A percentile compares a stretch with the other conserved stretches of the same genome.
Evolutionary conservation across 2,329 filamentous ascomycete genomes (phyloP).

Genomic region (Thelonectria discophora): DNA sequence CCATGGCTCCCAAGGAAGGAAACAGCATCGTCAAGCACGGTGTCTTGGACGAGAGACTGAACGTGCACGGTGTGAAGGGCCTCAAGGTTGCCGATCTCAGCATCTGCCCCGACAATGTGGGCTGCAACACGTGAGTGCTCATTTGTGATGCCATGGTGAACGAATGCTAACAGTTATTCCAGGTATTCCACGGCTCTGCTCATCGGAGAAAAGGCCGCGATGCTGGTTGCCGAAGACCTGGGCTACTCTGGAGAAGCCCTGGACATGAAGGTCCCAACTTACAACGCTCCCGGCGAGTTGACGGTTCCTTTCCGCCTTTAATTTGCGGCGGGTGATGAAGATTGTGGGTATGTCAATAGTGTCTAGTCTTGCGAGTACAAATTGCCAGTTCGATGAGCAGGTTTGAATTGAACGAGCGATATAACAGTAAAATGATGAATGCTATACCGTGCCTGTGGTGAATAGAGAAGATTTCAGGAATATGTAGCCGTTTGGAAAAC

Average conservation of each 20-base stretch:
- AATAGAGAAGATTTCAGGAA: too few species aligned
- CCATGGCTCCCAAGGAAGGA: slow-evolving; percentile 78
- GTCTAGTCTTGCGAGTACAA: neutral
- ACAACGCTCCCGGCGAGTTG: slow-evolving; percentile 64
- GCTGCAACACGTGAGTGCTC: slow-evolving; percentile 67
- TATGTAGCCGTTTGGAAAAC: too few species aligned
- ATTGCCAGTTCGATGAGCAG: neutral
- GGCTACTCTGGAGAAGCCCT: slow-evolving; percentile 77
- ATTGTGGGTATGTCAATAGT: neutral
- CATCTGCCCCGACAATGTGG: slow-evolving; percentile 82
- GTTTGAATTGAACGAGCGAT: neutral
- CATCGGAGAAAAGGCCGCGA: slow-evolving; percentile 78
- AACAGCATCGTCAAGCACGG: slow-evolving; percentile 85
- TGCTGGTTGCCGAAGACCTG: slow-evolving; percentile 76
- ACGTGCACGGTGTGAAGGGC: slow-evolving; percentile 79
- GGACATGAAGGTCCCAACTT: slow-evolving; percentile 78
- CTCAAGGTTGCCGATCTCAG: slow-evolving; percentile 80
- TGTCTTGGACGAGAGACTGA: slow-evolving; percentile 79
- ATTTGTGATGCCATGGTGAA: slow-evolving; percentile 28
- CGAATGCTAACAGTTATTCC: slow-evolving; percentile 30
- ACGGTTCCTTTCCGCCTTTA: slow-evolving; percentile 53
- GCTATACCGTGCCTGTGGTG: neutral
- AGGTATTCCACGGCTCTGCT: slow-evolving; percentile 75
- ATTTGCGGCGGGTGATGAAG: slow-evolving; percentile 6
- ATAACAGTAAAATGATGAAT: neutral